A percentile compares a stretch with the other conserved stretches of the same genome.
These are phyloP conservation scores for Phytophthora pini DNA, from an alignment of 352 stramenopile genomes.

Conservation along the genomic window DNA sequence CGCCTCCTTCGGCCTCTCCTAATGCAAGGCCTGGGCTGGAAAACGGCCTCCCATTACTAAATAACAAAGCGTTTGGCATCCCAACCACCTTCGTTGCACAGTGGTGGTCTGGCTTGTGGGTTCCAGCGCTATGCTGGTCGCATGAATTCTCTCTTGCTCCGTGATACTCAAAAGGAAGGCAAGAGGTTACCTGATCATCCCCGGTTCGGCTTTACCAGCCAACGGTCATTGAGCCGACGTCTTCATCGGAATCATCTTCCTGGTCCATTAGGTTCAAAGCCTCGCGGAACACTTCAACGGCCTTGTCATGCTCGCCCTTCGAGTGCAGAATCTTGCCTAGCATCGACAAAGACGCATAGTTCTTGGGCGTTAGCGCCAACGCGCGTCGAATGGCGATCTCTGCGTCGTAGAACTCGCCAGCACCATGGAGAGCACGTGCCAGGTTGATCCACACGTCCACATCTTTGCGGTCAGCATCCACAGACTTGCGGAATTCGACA, in stretches of 20 bases:
- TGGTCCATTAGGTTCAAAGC: constrained; percentile 74
- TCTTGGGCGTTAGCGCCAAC: constrained; percentile 57
- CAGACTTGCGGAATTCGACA: constrained; percentile 75
- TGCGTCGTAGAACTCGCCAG: constrained; percentile 66
- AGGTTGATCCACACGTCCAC: constrained; percentile 83
- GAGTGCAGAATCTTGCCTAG: constrained; percentile 87
- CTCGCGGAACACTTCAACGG: constrained; percentile 79
- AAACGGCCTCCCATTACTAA: constrained; percentile 43
- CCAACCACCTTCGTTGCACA: constrained; percentile 2
- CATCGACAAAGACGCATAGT: constrained; percentile 74
- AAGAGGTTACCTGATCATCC: neutral
- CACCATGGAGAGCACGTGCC: constrained; percentile 62
- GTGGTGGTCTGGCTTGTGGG: constrained; percentile 5
- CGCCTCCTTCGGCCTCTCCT: constrained; percentile 21
- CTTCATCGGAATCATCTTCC: constrained; percentile 75
- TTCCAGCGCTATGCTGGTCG: constrained; percentile 34
- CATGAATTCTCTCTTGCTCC: constrained; percentile 11
- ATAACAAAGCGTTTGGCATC: constrained; percentile 39
- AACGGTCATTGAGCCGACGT: constrained; percentile 81
- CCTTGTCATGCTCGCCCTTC: constrained; percentile 78
- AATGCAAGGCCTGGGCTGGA: constrained; percentile 15
- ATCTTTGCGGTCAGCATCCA: constrained; percentile 69
- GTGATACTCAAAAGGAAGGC: constrained; percentile 11
- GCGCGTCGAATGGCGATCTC: constrained; percentile 69
- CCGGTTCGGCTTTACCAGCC: constrained; percentile 54